phyloP scores from a whole-genome alignment of 805 yeast species.

The Isabelozyma heimii region DNA sequence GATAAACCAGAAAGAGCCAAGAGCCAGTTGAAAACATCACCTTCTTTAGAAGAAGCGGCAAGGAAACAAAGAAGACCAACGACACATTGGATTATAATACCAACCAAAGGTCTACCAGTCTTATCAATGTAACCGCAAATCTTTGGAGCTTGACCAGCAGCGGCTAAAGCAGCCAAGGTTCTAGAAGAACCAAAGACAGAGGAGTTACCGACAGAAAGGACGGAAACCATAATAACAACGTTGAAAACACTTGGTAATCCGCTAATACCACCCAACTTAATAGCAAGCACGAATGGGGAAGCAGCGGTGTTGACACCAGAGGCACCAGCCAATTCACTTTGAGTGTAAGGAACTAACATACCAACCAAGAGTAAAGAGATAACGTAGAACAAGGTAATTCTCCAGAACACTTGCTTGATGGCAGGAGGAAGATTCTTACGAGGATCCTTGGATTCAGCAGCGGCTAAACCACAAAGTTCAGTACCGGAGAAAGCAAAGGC shows the following conservation, averaged over 20 bases:
- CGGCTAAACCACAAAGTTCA: slow-evolving; percentile 40
- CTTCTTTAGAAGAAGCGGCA: slow-evolving; percentile 40
- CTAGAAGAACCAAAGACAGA: slow-evolving; percentile 40
- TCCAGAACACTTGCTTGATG: slow-evolving; percentile 42
- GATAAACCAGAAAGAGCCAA: slow-evolving; percentile 49
- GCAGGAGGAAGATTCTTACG: slow-evolving; percentile 37
- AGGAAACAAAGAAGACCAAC: slow-evolving; percentile 45
- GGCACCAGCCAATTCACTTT: slow-evolving; percentile 20
- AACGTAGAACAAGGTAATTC: slow-evolving; percentile 41
- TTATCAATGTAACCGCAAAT: slow-evolving; percentile 45
- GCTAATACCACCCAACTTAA: slow-evolving; percentile 30
- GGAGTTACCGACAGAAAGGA: slow-evolving; percentile 42
- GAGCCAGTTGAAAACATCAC: slow-evolving; percentile 46
- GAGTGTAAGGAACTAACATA: slow-evolving; percentile 50
- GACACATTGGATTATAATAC: slow-evolving; percentile 36
- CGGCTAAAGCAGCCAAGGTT: slow-evolving; percentile 46
- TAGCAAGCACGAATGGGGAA: slow-evolving; percentile 32
- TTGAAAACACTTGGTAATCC: slow-evolving; percentile 41
- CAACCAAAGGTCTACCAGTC: slow-evolving; percentile 49
- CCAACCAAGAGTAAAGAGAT: slow-evolving; percentile 48
- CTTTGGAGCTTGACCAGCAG: slow-evolving; percentile 45
- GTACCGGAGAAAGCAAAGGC: slow-evolving; percentile 43
- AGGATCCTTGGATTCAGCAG: slow-evolving; percentile 41
- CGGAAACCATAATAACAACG: slow-evolving; percentile 38
- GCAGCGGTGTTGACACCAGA: slow-evolving; percentile 20